phyloP scores from a whole-genome alignment of 2,329 filamentous ascomycete genomes.

The Botrytis galanthina region DNA sequence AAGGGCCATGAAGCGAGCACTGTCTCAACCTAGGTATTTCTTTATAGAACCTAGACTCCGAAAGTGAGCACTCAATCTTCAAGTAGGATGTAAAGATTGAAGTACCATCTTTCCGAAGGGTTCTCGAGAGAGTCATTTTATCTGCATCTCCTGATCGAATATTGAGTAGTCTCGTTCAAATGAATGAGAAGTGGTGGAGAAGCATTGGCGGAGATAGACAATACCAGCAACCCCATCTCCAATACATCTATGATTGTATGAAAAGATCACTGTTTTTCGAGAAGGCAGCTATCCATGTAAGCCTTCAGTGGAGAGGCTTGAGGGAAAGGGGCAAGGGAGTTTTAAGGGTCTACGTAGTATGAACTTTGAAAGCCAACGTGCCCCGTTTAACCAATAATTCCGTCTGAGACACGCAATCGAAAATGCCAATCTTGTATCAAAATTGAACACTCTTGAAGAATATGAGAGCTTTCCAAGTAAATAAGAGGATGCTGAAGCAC shows the following conservation, averaged over 20 bases:
- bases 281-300: background rate
- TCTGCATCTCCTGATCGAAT: background rate
- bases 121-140: background rate
- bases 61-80: background rate
- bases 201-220: background rate
- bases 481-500: background rate
- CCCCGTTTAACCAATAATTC: background rate
- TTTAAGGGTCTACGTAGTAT: background rate
- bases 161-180: background rate
- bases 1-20: background rate
- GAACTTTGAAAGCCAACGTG: background rate
- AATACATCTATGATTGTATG: background rate
- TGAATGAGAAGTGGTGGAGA: background rate
- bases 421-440: background rate
- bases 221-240: background rate
- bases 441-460: background rate
- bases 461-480: background rate
- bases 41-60: background rate
- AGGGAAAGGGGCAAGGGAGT: background rate
- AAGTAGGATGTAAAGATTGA: background rate
- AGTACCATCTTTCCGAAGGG: background rate
- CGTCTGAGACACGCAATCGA: background rate
- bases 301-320: background rate
- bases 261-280: background rate
- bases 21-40: background rate